Evolutionary conservation across 768 basidiomycete species (phyloP), one percentile per base, ranked within the genome.

Genomic region (Coprinopsis strossmayeri): DNA sequence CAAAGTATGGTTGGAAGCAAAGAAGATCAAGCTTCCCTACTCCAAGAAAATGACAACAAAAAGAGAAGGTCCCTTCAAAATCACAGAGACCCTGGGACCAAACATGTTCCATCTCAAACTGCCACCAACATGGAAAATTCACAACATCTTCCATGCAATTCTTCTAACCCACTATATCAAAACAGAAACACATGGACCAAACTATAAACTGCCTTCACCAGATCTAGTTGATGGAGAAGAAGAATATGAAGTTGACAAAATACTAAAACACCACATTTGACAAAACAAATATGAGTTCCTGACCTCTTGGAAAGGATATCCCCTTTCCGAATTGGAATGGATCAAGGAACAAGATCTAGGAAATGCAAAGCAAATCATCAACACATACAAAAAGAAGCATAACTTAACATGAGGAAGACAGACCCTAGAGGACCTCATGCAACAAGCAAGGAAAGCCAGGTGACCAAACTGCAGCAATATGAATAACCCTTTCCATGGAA

Each of bases 41-140:
- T 53, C 54, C 21, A 56, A 52, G 42, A 59, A 61, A 32, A 44
- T 54, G 0, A 35, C 30, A 2, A 49, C 54, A 1, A 47, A 51
- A 49, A n/a, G 45, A 28, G 43, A 53, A 45, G 56, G 57, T 34
- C 61, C 54, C 0, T 60, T 59, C 17, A n/a, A 38, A 5, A 58
- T 62, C 3, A 39, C 2, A 2, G 45, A 56, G 20, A 49, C 55
- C 0, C 26, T 58, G 3, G 47, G 49, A 34, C 58, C 56, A 0
- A 12, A 58, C 1, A 58, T 54, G 0, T 61, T 61, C 12, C 27
- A 21, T 26, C 43, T 61, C 0, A 34, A 48, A 50, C 43, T 61
- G 0, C 56, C 56, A 0, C 0, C 2, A 0, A 21, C 23, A 5
- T 57, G 57, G 57, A 48, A 41, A 9, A 50, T 57, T 1, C 52